These are phyloP conservation scores for Ceratobasidium sp. DNA, from an alignment of 1,284 basidiomycete species.

Conservation along the genomic window DNA sequence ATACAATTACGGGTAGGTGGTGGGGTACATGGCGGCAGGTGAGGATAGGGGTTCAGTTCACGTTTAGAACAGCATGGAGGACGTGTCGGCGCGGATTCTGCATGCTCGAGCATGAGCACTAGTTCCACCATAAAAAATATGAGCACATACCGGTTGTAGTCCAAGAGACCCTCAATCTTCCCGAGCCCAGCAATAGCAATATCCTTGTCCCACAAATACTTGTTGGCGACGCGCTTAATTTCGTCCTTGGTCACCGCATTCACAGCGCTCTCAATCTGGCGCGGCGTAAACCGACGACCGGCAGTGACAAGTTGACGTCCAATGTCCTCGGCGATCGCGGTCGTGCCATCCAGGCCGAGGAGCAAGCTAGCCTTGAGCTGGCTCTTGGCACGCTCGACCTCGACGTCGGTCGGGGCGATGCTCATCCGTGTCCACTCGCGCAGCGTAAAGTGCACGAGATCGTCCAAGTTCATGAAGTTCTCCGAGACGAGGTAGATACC, in stretches of 20 bases:
- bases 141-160: conserved; percentile 67
- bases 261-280: conserved; percentile 93
- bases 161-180: conserved; percentile 86
- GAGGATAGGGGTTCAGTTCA: background rate
- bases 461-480: conserved; percentile 93
- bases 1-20: background rate
- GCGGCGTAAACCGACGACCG: conserved; percentile 88
- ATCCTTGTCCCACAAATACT: conserved; percentile 97
- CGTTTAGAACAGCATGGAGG: conserved; percentile 76
- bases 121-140: background rate
- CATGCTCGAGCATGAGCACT: conserved; percentile 1
- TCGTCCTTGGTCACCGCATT: conserved; percentile 90
- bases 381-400: conserved; percentile 97
- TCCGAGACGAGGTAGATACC: conserved; percentile 98
- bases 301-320: conserved; percentile 96
- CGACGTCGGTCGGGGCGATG: conserved; percentile 81
- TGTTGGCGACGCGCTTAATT: conserved; percentile 94
- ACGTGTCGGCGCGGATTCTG: conserved; percentile 80
- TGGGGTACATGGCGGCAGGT: background rate
- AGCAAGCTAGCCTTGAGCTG: conserved; percentile 96
- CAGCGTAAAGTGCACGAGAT: conserved; percentile 93
- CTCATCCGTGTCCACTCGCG: conserved; percentile 98
- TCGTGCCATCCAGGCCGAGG: conserved; percentile 92
- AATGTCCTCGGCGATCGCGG: conserved; percentile 97
- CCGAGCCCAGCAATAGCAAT: conserved; percentile 86